phyloP scores from a whole-genome alignment of 106 monocot species.

The Alisma plantagoaquatica region DNA sequence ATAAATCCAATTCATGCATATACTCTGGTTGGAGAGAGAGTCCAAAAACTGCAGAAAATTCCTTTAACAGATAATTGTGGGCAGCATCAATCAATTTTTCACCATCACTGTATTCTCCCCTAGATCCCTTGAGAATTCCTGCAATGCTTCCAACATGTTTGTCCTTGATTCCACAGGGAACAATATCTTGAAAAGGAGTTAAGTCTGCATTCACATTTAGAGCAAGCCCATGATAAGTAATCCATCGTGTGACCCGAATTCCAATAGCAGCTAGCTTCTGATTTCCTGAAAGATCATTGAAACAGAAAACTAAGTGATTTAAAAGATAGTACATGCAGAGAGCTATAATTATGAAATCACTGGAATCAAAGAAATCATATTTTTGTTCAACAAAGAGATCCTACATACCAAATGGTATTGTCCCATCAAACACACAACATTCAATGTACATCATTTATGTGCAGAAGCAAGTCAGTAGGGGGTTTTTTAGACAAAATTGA shows the following conservation, averaged over 20 bases:
- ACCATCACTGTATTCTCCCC: background rate
- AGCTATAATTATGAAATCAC: too few relatives aligned
- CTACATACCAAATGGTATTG: too few relatives aligned
- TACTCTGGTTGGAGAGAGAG: conserved; percentile 33
- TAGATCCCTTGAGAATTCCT: conserved; percentile 21
- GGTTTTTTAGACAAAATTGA: too few relatives aligned
- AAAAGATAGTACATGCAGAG: too few relatives aligned
- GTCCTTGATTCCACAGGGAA: conserved; percentile 64
- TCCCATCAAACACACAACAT: too few relatives aligned
- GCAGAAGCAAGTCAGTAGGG: too few relatives aligned
- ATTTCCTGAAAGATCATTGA: too few relatives aligned
- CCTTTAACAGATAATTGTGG: conserved; percentile 46
- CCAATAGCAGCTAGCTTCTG: conserved; percentile 68
- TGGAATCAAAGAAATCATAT: too few relatives aligned
- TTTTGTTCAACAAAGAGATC: too few relatives aligned
- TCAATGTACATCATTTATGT: too few relatives aligned
- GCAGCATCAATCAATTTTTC: conserved; percentile 28
- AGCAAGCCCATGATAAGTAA: conserved; percentile 71
- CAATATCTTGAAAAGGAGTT: conserved; percentile 39
- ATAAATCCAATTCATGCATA: too few relatives aligned
- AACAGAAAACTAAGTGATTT: too few relatives aligned
- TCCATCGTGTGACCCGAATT: conserved; percentile 59
- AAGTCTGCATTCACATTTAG: conserved; percentile 52
- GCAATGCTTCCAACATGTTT: conserved; percentile 36
- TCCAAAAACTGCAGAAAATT: conserved; percentile 76